Evolutionary conservation across 768 basidiomycete species (phyloP).

Genomic region (Tylopilus sp.): DNA sequence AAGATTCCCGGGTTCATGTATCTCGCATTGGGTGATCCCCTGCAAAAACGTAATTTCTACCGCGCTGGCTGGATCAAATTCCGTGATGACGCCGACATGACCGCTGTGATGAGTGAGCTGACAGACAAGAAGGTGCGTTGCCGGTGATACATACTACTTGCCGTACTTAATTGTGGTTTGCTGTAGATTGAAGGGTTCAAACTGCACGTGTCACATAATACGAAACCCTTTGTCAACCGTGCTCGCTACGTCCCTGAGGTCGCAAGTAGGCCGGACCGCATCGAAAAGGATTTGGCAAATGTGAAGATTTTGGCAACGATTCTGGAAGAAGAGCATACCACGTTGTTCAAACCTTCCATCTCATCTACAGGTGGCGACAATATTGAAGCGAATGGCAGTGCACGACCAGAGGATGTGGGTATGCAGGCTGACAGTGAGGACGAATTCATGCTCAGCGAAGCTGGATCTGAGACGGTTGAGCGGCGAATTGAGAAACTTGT

Average conservation of each 20-base stretch:
- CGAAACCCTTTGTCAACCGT: conserved; percentile 72
- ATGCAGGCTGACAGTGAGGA: conserved; percentile 35
- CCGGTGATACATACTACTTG: neutral
- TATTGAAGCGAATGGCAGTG: conserved; percentile 28
- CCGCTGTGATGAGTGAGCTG: conserved; percentile 62
- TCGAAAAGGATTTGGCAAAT: conserved; percentile 78
- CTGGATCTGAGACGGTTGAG: conserved; percentile 78
- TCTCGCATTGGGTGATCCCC: conserved; percentile 86
- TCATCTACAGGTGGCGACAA: conserved; percentile 19
- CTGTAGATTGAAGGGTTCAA: conserved; percentile 91
- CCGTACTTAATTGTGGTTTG: conserved; percentile 8
- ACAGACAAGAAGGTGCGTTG: conserved; percentile 76
- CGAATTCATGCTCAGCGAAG: conserved; percentile 56
- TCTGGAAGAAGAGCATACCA: conserved; percentile 67
- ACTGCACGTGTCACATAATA: conserved; percentile 81
- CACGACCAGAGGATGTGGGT: conserved; percentile 30
- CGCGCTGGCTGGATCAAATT: conserved; percentile 94
- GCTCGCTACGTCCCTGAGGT: conserved; percentile 80
- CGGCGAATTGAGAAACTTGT: conserved; percentile 75
- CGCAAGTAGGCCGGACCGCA: conserved; percentile 73
- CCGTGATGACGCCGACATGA: conserved; percentile 80
- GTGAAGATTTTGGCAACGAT: conserved; percentile 67
- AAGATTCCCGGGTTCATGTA: conserved; percentile 81
- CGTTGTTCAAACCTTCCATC: conserved; percentile 41
- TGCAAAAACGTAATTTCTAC: conserved; percentile 91